Evolutionary conservation across 2,329 filamentous ascomycete species (phyloP), one percentile per base, ranked within the genome.

Genomic region (Drechslerella stenobrocha): DNA sequence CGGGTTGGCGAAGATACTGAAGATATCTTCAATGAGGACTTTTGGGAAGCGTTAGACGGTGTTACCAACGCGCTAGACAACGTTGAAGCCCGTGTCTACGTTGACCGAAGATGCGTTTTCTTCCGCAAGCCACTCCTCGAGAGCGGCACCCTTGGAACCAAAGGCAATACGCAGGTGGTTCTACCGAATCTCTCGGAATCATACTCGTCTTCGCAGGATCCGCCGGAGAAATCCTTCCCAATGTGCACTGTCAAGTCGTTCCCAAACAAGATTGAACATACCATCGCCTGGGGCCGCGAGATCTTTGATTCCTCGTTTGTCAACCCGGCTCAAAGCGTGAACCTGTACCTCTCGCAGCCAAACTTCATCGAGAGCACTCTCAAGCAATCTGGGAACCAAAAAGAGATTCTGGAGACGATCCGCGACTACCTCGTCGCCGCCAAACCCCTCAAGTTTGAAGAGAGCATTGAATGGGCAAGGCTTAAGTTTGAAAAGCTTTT

Each of bases 241-340:
- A 97, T 97, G 91, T 98, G 93, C 77, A 97, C 93, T 3, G 82
- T 98, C 70, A 85, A 89, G 75, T 96, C 91, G 77, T 98, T 98
- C 81, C 93, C 93, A 64, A 98, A 98, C 81, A 87, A 87, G 74
- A 98, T 98, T 74, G 91, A 98, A 79, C 93, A 98, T 77, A 97
- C 93, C 0, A 98, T 98, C 76, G 93, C 93, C 1, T 98, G 93
- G 93, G 87, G 91, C 35, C 89, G 95, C 74, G 93, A 97, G 76
- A 83, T 96, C 71, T 98, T 98, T 78, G 90, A 97, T 79, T 87
- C 86, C 24, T 90, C 87, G 72, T 98, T 97, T 74, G 90, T 95
- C 73, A 93, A 92, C 73, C 90, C 90, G 28, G 88, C 93, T 0
- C 90, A 97, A 78, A 88, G 90, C 32, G 92, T 93, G 75, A 98